phyloP scores from a whole-genome alignment of 176 grass and related monocot species.

The Bolboschoenus planiculmis region DNA sequence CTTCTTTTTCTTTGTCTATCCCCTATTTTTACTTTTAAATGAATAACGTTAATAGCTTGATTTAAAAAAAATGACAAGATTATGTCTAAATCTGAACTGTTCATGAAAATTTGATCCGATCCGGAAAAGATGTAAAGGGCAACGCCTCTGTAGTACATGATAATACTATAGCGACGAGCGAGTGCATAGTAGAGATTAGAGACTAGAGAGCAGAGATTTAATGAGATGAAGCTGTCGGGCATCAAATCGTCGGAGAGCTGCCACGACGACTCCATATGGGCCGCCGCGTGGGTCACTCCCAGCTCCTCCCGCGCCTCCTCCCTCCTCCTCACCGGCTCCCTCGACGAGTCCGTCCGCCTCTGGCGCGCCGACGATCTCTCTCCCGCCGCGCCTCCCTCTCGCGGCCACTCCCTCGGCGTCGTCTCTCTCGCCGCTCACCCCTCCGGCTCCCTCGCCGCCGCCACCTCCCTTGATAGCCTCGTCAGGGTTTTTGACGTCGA shows the following conservation, averaged over 20 bases:
- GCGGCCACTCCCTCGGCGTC: slow-evolving; percentile 64
- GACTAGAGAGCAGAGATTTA: not conserved
- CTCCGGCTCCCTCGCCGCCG: slow-evolving; percentile 53
- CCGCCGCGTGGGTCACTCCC: slow-evolving; percentile 65
- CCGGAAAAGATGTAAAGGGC: too few species aligned
- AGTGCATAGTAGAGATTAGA: too few species aligned
- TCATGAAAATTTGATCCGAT: too few species aligned
- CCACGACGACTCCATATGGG: slow-evolving; percentile 96
- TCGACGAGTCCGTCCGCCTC: slow-evolving; percentile 71
- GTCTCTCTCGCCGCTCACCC: slow-evolving; percentile 62
- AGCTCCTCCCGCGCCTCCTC: slow-evolving; percentile 32
- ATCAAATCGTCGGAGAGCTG: slow-evolving; percentile 64
- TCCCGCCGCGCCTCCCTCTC: slow-evolving; percentile 14
- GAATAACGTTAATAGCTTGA: too few species aligned
- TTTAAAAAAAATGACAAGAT: too few species aligned
- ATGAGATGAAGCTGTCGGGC: slow-evolving; percentile 72
- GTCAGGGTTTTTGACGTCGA: slow-evolving; percentile 78
- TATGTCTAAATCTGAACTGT: too few species aligned
- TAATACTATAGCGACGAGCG: too few species aligned
- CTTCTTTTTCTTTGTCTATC: too few species aligned
- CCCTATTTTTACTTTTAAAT: too few species aligned
- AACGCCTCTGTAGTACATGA: too few species aligned
- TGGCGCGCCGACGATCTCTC: slow-evolving; percentile 77
- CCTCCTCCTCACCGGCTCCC: slow-evolving; percentile 67
- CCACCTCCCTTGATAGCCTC: slow-evolving; percentile 64